Base-by-base conservation (phyloP, 2,329 filamentous ascomycete genomes). In the Claviceps pusilla region DNA sequence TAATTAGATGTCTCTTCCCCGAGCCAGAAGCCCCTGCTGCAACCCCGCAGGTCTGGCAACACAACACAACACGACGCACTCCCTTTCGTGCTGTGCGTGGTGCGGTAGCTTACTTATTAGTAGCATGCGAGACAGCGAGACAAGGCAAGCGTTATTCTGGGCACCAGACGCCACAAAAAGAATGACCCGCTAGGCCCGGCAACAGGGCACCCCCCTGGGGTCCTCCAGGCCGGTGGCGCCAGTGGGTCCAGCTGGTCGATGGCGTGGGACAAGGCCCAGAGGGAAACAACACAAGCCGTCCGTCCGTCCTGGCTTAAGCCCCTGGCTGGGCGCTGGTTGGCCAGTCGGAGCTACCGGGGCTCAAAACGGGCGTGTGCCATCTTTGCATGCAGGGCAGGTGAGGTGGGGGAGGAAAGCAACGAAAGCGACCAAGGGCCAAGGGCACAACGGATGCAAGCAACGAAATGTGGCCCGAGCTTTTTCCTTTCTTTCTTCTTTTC, bases 301-400 rank as follows among this genome's bases (percentile, higher is more conserved):
- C 19, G 4, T 33, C 14, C 35, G 19, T 31, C 35, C 10, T 24
- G 14, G 41, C 16, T 42, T 19, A 19, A 10, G 41, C 3, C 31
- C 35, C 35, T 37, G 35, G 5, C 35, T 42, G 41, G 14, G 43
- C 31, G 42, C 6, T 54, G 46, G 37, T 56, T 54, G 52, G 55
- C 35, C 50, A 39, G 43, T 37, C 35, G 45, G 37, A 49, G 43
- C 19, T 31, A 33, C 45, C 47, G 46, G 53, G 35, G 50, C 50
- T 53, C 47, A 31, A 54, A 43, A 51, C 39, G 41, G 48, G 39
- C 24, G 50, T 50, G 52, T 49, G 31, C 48, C 52, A 54, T 56
- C 54, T 19, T 53, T 56, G 54, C 55, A 56, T 53, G 52, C 43
- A 46, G 29, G 31, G 7, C 31, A 33, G 31, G 19, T 19, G 19